Base-by-base conservation (phyloP, 768 basidiomycete genomes). In the Candolleomyces aberdarensis region DNA sequence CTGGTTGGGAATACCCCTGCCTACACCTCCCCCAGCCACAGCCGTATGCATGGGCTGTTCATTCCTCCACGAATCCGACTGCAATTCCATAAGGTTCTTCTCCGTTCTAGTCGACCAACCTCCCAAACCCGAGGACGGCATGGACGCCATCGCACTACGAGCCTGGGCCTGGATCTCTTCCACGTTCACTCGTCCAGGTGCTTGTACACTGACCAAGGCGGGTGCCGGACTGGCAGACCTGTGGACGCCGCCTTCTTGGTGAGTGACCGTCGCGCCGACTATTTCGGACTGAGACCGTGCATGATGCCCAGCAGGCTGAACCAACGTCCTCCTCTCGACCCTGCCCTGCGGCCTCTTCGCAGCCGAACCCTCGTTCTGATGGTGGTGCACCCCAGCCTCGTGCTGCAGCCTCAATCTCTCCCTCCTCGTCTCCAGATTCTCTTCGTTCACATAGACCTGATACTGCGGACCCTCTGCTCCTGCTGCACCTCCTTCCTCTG, bases 21-120 rank as follows among this genome's bases (percentile, higher is more conserved):
- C 52, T 13, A 11, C 55, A 22, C 63, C 66, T 22, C 64, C 57
- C 15, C 66, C 63, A 41, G 47, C 26, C 11, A 50, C 17, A 41
- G 44, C 39, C 17, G 32, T 11, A 56, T 41, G 48, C 49, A 40
- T 36, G 20, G 26, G 51, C 44, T 66, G 65, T 40, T 69, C 70
- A 56, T 62, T 60, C 43, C 67, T 67, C 41, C 59, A 59, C 36
- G 49, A 40, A n/a, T 61, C 62, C 41, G 63, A 53, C 11, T 61
- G 41, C 17, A 71, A 40, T n/a, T 59, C 40, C 26, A 58, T 55
- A 6, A 69, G 53, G 36, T 73, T 72, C 64, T 63, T 67, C 36
- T 72, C 70, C 22, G 67, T 70, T 48, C 72, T 44, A 7, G 69
- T 70, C 31, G 63, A 59, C 70, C 69, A 69, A 19, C 64, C 63